Conservation (phyloP, 495 filamentous ascomycete species). For the Penicillium goetzii region DNA sequence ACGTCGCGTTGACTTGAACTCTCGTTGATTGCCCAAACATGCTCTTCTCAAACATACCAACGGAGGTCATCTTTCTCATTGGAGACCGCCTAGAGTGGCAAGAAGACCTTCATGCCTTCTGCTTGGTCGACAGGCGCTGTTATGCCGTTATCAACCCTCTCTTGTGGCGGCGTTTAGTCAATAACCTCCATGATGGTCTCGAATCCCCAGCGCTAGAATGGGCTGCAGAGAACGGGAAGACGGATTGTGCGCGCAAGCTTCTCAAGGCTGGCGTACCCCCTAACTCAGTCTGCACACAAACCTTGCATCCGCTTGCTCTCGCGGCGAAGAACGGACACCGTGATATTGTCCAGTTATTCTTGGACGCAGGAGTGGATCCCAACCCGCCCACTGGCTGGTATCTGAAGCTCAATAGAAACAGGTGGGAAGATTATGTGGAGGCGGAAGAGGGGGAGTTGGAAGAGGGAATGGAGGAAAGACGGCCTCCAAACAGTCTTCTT, state of each 20-base stretch:
- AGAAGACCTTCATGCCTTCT: background rate
- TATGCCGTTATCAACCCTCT: background rate
- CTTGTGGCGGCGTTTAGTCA: background rate
- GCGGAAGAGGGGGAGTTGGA: background rate
- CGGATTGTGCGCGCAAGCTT: background rate
- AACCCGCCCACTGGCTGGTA: background rate
- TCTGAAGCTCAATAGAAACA: background rate
- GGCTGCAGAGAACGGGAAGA: constrained; percentile 4
- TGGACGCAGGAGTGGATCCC: constrained; percentile 3
- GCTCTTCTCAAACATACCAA: background rate
- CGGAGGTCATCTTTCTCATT: background rate
- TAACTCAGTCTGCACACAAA: background rate
- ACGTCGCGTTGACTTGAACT: too few relatives aligned
- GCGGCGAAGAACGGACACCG: background rate
- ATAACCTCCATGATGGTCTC: background rate
- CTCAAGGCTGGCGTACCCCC: constrained; percentile 7
- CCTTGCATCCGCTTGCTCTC: background rate
- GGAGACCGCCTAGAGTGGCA: background rate
- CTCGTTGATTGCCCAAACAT: background rate
- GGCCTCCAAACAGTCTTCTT: background rate
- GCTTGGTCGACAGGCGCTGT: background rate
- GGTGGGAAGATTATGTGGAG: background rate
- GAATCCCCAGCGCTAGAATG: background rate
- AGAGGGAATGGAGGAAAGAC: background rate
- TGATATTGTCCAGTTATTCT: background rate